A percentile compares a stretch with the other conserved stretches of the same genome.
Evolutionary conservation across 2,329 filamentous ascomycete genomes (phyloP).

Genomic region (Didymella keratinophila): DNA sequence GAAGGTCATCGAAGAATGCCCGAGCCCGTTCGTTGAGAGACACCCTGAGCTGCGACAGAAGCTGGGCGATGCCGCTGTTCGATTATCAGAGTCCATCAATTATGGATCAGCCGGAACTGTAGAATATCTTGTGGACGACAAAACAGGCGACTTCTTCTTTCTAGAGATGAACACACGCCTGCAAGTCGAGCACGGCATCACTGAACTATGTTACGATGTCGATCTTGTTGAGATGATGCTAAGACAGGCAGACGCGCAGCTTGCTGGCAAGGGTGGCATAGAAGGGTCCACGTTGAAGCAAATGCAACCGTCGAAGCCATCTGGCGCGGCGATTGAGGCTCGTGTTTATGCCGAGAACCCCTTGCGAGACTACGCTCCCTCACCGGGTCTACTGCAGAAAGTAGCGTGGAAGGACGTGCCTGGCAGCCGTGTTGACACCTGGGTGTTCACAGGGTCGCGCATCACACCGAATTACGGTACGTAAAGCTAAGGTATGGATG

Average conservation of each 20-base stretch:
- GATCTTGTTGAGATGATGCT: conserved; percentile 66
- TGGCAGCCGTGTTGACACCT: conserved; percentile 67
- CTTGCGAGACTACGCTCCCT: conserved; percentile 65
- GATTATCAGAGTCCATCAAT: conserved; percentile 62
- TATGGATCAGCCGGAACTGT: conserved; percentile 91
- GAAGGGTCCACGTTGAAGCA: conserved; percentile 51
- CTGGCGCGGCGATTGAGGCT: conserved; percentile 61
- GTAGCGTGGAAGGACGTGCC: conserved; percentile 62
- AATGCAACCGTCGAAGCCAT: conserved; percentile 55
- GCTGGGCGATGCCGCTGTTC: conserved; percentile 73
- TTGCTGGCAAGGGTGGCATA: conserved; percentile 56
- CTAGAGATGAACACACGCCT: conserved; percentile 67
- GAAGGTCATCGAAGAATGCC: conserved; percentile 90
- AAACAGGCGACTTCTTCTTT: conserved; percentile 78
- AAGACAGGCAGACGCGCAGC: conserved; percentile 61
- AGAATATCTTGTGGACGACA: conserved; percentile 88
- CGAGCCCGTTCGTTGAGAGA: conserved; percentile 70
- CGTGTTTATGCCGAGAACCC: conserved; percentile 68
- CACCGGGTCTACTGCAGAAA: conserved; percentile 65
- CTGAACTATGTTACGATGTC: conserved; percentile 63
- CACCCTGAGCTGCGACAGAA: conserved; percentile 65
- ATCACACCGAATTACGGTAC: conserved; percentile 66
- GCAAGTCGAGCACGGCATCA: conserved; percentile 67
- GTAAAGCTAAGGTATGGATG: background rate
- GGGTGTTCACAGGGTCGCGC: conserved; percentile 65